Evolutionary conservation across 352 stramenopile species (phyloP), one percentile per base, ranked within the genome.

Genomic region (Thraustochytrium sp.): DNA sequence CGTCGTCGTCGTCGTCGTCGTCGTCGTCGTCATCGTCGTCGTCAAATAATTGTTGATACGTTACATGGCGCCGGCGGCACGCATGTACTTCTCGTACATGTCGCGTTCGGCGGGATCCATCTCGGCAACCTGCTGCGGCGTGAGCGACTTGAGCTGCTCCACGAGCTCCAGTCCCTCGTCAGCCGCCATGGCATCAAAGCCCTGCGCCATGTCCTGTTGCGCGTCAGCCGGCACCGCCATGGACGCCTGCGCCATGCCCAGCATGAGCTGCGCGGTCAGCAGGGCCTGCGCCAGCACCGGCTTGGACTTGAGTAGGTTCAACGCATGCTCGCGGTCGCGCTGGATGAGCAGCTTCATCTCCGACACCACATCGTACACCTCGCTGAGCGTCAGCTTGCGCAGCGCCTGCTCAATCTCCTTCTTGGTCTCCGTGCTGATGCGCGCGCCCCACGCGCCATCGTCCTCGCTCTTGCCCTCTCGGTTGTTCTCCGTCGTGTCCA

Each of bases 331-430:
- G 37, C 53, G 68, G 53, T 80, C 68, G 37, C 68, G 68, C 51
- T 80, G 68, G 51, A 80, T 80, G n/a, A 80, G 36, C 18, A 48
- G 29, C 40, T 80, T 80, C 68, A 80, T 80, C 53, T 80, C 68
- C 4, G 42, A 68, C 26, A 80, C 68, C 9, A 80, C 38, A 26
- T 68, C 68, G 68, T 65, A 68, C 8, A 80, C 31, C 68, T 80
- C 68, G 68, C 68, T 64, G 4, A 80, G 4, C 3, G 68, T 75
- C 4, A 80, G 68, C 26, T 68, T 68, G 31, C 53, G 46, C 38
- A 77, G 34, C 34, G 68, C 68, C 8, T 61, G 26, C 31, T 80
- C 68, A n/a, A 80, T 80, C 36, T 80, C 68, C 68, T 80, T 80
- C 68, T 80, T 80, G 42, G 44, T 80, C 29, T 80, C 68, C 29